Evolutionary conservation across 2,329 filamentous ascomycete genomes (phyloP), one percentile per base, ranked within the genome.

Genomic region (Arachnomyces sp.): DNA sequence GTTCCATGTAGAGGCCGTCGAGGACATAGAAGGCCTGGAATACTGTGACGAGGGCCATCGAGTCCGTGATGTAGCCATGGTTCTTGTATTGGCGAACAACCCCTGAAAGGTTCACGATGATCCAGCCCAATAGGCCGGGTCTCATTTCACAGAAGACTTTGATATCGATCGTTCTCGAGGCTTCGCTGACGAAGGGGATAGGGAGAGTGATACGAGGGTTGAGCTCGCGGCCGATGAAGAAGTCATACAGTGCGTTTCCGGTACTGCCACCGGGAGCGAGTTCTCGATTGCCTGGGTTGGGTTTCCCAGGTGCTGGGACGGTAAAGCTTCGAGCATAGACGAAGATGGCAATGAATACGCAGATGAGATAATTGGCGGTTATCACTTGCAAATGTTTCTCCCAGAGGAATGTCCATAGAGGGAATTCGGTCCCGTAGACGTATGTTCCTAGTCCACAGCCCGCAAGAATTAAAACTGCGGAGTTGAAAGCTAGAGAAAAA

Each of bases 181-280:
- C 51, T 33, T 67, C 64, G 42, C 86, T 86, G 48, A 94, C 73
- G 35, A 93, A 61, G 2, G 88, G 88, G 18, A 94, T 67, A 0
- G 73, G 64, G 17, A 68, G 46, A 13, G 48, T 77, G 43, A 93
- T 63, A 38, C 89, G 85, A 4, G 90, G 89, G 66, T 95, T 96
- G 46, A 95, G 79, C 63, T 95, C 90, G 16, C 90, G 84, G 15
- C 90, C 90, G 49, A 95, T 95, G 66, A 89, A 95, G 79, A 87
- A 95, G 64, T 95, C 89, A 61, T 95, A 95, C 29, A 95, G 64
- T 47, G 86, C 67, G 62, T 93, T 95, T 42, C 89, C 88, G 1
- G 78, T 80, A 56, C 84, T 77, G 12, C 88, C 89, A 35, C 88
- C 88, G 2, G 78, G 77, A 0, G 89, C 89, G 7, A 95, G 74